Base-by-base conservation (phyloP, 495 filamentous ascomycete genomes). In the Aspergillus haitiensis region DNA sequence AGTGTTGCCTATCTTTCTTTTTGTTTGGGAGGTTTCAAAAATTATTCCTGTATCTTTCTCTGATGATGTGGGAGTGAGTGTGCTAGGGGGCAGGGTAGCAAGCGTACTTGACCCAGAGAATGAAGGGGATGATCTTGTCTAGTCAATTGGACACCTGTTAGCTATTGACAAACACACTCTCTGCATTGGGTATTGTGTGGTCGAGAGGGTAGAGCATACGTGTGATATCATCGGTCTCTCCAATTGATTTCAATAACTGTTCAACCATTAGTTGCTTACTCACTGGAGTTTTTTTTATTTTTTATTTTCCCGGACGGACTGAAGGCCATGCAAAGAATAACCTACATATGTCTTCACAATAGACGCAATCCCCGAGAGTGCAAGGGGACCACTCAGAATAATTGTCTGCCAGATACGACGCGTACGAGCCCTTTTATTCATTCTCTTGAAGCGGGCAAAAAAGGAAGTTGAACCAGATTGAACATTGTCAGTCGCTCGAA, bases 21-120 rank as follows among this genome's bases (percentile, higher is more conserved):
- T 27, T 27, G 1, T 27, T 27, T 3, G 21, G 21, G 21, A 27
- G 21, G 21, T 27, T 27, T 27, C 21, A 27, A 27, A 27, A 1
- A 27, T 27, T 27, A 1, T 27, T 1, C 3, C 3, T 27, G 21
- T 27, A 1, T 27, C 21, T 27, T 27, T 27, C 21, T 27, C 21
- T 27, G 21, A 27, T 27, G 21, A 27, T 27, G 3, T 27, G 21
- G 3, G 21, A 27, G 21, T 27, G 21, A 27, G 21, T 27, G 21
- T 27, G 21, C 21, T 27, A 27, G 21, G 18, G 35, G 12, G 21
- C 11, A 35, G n/a, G 44, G 47, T n/a, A 47, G 16, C 50, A 40
- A n/a, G 21, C 48, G 13, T 61, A 64, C 58, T 66, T 65, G 34
- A 60, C 59, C 63, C 63, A 66, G 6, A 66, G 59, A 32, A 66